Base-by-base conservation (phyloP, 2,329 filamentous ascomycete species). In the Dactylonectria macrodidyma region DNA sequence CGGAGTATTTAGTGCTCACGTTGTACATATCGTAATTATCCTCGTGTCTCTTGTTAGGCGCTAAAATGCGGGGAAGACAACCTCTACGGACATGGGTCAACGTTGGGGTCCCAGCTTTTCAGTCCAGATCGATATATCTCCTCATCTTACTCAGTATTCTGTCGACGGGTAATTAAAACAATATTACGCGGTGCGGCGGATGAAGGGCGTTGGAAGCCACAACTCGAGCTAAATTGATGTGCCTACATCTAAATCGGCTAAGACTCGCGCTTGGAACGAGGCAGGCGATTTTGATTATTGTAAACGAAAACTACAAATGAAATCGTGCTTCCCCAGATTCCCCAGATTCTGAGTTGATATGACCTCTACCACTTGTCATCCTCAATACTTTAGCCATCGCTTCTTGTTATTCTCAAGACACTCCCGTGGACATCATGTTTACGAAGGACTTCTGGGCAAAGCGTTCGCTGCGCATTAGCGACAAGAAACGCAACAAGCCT, bases 401-500 rank as follows among this genome's bases (percentile, higher is more conserved):
- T 5, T 41, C 5, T 41, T 41, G 11, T 41, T 41, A 4, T 41
- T 41, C 36, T 41, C 9, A 41, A 41, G 36, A 41, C 36, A 41
- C 36, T 41, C 5, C 36, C 36, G 36, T 41, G 36, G 14, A 41
- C 36, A 41, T 41, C 10, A 41, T 16, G 36, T 41, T 41, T 10
- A 41, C 36, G 5, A 41, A 41, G 36, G 36, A 10, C 36, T 41
- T 41, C 11, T 41, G 36, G 36, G 36, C 36, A 41, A 41, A 41
- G 36, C 36, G 36, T 41, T 41, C 36, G 5, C 36, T 41, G 36
- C 36, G 36, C 36, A 41, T 9, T 41, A 41, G 36, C 36, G 36
- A 41, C 9, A 41, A 41, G 36, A 41, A 41, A 9, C 36, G 36
- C 36, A 41, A 41, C 36, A 41, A 41, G 36, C 36, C 84, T 16